Evolutionary conservation across 331 rosid genomes (phyloP).

Genomic region (Quercus lobata): DNA sequence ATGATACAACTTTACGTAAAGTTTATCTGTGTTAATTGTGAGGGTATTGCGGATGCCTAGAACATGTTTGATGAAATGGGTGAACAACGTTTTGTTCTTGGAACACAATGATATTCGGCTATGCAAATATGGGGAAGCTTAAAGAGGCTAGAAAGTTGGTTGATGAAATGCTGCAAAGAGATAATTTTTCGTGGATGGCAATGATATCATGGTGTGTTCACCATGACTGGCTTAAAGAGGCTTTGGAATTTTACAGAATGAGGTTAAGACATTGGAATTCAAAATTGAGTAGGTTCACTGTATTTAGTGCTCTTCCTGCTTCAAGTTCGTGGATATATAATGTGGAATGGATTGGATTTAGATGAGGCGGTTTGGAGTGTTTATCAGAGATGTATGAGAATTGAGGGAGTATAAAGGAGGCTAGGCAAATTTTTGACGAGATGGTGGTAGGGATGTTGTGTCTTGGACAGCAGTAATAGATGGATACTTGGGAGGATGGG

Average conservation of each 20-base stretch:
- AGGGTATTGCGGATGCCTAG: too few species aligned
- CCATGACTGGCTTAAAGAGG: conserved; percentile 38
- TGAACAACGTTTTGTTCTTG: conserved; percentile 62
- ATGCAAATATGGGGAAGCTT: conserved; percentile 43
- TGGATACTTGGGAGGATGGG: too few species aligned
- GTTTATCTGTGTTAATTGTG: too few species aligned
- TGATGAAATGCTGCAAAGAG: conserved; percentile 56
- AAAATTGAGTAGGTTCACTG: not conserved
- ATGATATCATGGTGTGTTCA: conserved; percentile 47
- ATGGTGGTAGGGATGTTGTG: conserved; percentile 6
- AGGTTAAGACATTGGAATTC: conserved; percentile 45
- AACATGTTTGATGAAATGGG: conserved; percentile 54
- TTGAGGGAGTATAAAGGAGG: too few species aligned
- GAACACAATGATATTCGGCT: conserved; percentile 66
- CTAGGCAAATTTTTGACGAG: conserved; percentile 23
- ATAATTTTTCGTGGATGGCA: conserved; percentile 55
- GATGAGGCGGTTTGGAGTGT: conserved; percentile 15
- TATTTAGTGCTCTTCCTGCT: too few species aligned
- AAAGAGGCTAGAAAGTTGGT: conserved; percentile 51
- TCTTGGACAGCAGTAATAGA: too few species aligned
- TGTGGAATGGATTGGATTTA: too few species aligned
- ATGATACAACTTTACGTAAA: too few species aligned
- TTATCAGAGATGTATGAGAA: too few species aligned
- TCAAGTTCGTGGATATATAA: too few species aligned
- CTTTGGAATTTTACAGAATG: conserved; percentile 49